Conservation (phyloP, 805 yeast species). For the Jamesozyma jinghongensis region DNA sequence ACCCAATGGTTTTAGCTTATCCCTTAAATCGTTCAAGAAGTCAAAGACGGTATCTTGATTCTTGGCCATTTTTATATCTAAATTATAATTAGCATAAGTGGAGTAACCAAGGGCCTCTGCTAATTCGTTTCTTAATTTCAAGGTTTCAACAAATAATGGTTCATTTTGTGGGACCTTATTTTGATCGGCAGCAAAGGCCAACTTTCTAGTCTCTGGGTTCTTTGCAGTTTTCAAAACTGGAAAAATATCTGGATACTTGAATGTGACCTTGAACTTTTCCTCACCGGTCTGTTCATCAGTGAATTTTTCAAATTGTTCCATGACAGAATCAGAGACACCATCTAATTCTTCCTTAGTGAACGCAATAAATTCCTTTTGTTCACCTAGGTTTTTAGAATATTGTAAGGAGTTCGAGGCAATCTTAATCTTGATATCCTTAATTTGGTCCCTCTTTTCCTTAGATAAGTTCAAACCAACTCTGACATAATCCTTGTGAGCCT, state of each 20-base stretch:
- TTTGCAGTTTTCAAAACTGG: slow-evolving; percentile 72
- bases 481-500: slow-evolving; percentile 46
- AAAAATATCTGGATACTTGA: slow-evolving; percentile 69
- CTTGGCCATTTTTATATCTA: slow-evolving; percentile 79
- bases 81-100: slow-evolving; percentile 57
- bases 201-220: slow-evolving; percentile 52
- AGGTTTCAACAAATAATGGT: slow-evolving; percentile 48
- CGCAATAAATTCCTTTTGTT: slow-evolving; percentile 50
- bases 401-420: slow-evolving; percentile 48
- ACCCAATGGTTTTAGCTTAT: slow-evolving; percentile 53
- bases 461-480: slow-evolving; percentile 64
- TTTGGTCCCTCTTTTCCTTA: slow-evolving; percentile 42
- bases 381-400: slow-evolving; percentile 60
- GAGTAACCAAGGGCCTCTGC: slow-evolving; percentile 59
- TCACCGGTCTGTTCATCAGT: slow-evolving; percentile 35
- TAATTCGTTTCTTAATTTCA: slow-evolving; percentile 50
- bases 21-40: slow-evolving; percentile 54
- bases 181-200: slow-evolving; percentile 58
- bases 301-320: slow-evolving; percentile 45
- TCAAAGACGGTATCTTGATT: slow-evolving; percentile 46
- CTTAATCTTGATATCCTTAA: slow-evolving; percentile 50
- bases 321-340: slow-evolving; percentile 62
- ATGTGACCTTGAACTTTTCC: slow-evolving; percentile 52
- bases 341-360: slow-evolving; percentile 58
- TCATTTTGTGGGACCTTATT: slow-evolving; percentile 60